Percentiles rank a stretch among this genome's conserved stretches.
Evolutionary conservation across 805 yeast species (phyloP).

Genomic region (Blastobotrys americana): DNA sequence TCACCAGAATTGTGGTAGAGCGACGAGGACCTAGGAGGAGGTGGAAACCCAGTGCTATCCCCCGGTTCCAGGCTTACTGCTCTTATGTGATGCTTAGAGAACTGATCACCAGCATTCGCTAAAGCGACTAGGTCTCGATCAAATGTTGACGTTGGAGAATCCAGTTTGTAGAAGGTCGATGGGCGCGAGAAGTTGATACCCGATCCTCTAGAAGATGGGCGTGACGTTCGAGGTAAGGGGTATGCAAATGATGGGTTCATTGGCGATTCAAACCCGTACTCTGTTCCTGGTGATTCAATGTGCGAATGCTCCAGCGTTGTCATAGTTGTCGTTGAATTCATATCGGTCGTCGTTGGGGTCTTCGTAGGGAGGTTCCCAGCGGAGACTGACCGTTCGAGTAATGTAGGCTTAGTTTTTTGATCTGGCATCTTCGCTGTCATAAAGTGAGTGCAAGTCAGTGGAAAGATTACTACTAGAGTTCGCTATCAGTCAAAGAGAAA

Average conservation of each 20-base stretch:
- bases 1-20: background rate
- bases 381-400: background rate
- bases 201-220: slow-evolving; percentile 11
- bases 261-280: background rate
- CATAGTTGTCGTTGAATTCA: too few relatives aligned
- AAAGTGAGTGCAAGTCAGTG: too few relatives aligned
- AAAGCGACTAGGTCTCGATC: background rate
- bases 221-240: slow-evolving; percentile 3
- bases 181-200: slow-evolving; percentile 22
- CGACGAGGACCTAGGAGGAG: background rate
- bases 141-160: slow-evolving; percentile 1
- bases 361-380: background rate
- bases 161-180: slow-evolving; percentile 18
- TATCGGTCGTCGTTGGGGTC: too few relatives aligned
- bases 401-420: too few relatives aligned
- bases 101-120: too few relatives aligned
- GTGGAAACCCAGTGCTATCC: background rate
- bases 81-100: too few relatives aligned
- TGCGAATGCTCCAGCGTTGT: too few relatives aligned
- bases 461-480: too few relatives aligned
- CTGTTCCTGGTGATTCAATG: too few relatives aligned
- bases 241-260: background rate
- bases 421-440: too few relatives aligned
- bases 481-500: too few relatives aligned
- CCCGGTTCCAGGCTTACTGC: background rate